Evolutionary conservation across 805 yeast genomes (phyloP), one percentile per base, ranked within the genome.

Genomic region (Wickerhamomyces chaumierensis): DNA sequence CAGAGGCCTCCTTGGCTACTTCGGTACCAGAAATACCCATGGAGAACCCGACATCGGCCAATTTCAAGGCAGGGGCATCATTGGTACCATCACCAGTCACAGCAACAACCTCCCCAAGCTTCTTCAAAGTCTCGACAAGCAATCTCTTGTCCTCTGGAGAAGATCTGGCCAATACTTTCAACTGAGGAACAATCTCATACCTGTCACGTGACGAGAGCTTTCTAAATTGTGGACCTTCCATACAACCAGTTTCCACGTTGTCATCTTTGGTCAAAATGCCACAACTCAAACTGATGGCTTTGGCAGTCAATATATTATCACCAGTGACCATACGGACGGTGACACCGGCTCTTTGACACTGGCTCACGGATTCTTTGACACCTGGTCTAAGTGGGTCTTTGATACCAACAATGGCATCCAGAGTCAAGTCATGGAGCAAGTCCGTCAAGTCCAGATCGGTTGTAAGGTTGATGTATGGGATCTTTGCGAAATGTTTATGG

Each of bases 61-160:
- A 68, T 55, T 90, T 86, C 54, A 92, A 71, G 3, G 98, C 97
- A 14, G 96, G 96, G 0, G 97, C 98, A 69, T 92, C 99, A 58
- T 92, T 92, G 8, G 97, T 90, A 61, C 99, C 99, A 59, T 92
- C 99, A 56, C 98, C 99, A 31, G 99, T 92, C 28, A 90, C 97
- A 1, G 98, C 98, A 36, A 92, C 98, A 28, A 90, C 94, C 54
- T 92, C 96, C 18, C 94, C 94, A 54, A 77, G 68, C 29, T 69
- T 66, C 52, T 81, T 78, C 49, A 92, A 66, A 12, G 87, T 78
- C 45, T 81, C 83, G 28, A 94, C 98, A 34, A 92, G 68, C 21
- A 84, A 64, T 42, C 94, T 68, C 61, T 92, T 92, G 62, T 92
- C 99, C 48, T 90, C 95, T 3, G 99, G 99, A 12, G 94, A 80